Conservation (phyloP, 1,284 basidiomycete species). For the Ustilago shanxiensis region DNA sequence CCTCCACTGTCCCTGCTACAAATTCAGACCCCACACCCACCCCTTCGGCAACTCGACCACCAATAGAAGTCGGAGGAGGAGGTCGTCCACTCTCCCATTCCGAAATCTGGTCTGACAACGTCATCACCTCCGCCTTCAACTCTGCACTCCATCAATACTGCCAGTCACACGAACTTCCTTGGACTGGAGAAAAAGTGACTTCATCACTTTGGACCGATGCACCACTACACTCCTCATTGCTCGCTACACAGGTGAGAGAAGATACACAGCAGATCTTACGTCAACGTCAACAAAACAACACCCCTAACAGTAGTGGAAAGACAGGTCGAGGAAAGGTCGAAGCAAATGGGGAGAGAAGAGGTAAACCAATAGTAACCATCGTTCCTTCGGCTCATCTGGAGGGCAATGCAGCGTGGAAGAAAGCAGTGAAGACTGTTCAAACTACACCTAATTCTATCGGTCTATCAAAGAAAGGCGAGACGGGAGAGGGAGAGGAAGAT, state of each 20-base stretch:
- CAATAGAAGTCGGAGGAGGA: slow-evolving; percentile 27
- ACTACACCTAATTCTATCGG: slow-evolving; percentile 32
- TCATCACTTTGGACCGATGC: slow-evolving; percentile 40
- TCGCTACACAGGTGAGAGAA: slow-evolving; percentile 21
- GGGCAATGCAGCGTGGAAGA: slow-evolving; percentile 37
- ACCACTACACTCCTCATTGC: slow-evolving; percentile 14
- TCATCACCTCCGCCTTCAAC: slow-evolving; percentile 11
- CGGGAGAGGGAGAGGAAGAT: not conserved
- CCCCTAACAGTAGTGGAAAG: too few relatives aligned
- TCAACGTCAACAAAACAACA: too few relatives aligned
- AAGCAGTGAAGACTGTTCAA: slow-evolving; percentile 33
- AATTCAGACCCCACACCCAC: not conserved
- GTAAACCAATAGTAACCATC: slow-evolving; percentile 16
- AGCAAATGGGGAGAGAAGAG: not conserved
- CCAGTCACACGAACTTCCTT: slow-evolving; percentile 7
- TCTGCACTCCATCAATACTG: slow-evolving; percentile 24
- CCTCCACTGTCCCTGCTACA: not conserved
- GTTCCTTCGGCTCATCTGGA: slow-evolving; percentile 22
- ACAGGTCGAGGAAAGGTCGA: not conserved
- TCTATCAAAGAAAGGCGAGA: not conserved
- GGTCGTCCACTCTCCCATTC: slow-evolving; percentile 25
- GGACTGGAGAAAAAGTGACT: too few relatives aligned
- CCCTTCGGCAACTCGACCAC: slow-evolving; percentile 19
- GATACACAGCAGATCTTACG: slow-evolving; percentile 30
- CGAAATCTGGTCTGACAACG: slow-evolving; percentile 25